These are phyloP conservation scores for Sabuloglossum arenarium DNA, from an alignment of 495 filamentous ascomycete genomes.

Conservation along the genomic window DNA sequence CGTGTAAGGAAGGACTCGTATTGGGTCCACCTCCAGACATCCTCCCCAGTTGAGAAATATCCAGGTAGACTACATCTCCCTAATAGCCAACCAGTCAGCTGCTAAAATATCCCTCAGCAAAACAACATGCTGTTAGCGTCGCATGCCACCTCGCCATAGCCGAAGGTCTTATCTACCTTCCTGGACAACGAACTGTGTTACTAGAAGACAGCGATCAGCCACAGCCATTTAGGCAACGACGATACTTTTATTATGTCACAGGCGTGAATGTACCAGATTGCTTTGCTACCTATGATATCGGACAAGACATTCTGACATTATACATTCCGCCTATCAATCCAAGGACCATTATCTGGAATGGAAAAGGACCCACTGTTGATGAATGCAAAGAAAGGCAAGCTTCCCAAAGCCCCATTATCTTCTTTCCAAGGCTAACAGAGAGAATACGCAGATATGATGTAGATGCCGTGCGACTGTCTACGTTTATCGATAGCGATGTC, in stretches of 20 bases:
- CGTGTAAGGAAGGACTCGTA: neutral
- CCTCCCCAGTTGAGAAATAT: neutral
- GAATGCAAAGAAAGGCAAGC: constrained; percentile 29
- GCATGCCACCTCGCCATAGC: constrained; percentile 38
- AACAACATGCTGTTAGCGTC: constrained; percentile 58
- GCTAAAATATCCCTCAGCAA: constrained; percentile 29
- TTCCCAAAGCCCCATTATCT: constrained; percentile 13
- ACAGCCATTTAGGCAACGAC: constrained; percentile 37
- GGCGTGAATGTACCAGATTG: constrained; percentile 41
- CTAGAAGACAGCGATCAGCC: constrained; percentile 41
- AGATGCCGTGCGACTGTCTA: neutral
- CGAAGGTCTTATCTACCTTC: constrained; percentile 41
- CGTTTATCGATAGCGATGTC: constrained; percentile 6
- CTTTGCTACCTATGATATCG: constrained; percentile 39
- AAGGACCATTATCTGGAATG: constrained; percentile 36
- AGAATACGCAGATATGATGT: constrained; percentile 7
- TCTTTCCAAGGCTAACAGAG: constrained; percentile 7
- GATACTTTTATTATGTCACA: constrained; percentile 52
- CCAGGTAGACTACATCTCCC: neutral
- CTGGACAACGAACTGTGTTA: constrained; percentile 23
- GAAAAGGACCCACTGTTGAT: constrained; percentile 27
- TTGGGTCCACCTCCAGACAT: neutral
- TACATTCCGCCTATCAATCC: constrained; percentile 39
- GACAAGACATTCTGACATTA: constrained; percentile 30
- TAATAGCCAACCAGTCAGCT: neutral